Conservation (phyloP, 2,329 filamentous ascomycete species). For the Iodosphaeria phyllophila region DNA sequence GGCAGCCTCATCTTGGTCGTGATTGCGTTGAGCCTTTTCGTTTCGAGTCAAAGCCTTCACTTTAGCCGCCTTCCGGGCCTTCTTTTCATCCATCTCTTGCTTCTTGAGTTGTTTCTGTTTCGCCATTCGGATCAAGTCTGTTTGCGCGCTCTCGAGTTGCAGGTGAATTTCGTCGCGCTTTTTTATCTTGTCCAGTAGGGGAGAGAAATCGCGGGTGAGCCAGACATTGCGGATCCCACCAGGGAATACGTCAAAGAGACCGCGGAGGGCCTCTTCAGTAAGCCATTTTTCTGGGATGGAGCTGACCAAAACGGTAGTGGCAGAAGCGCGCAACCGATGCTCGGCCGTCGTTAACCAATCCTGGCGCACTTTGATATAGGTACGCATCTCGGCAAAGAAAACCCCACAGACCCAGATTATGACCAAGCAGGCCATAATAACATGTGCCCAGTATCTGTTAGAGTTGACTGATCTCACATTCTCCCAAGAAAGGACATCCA, state of each 20-base stretch:
- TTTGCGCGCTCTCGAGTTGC: conserved; percentile 65
- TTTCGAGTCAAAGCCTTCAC: conserved; percentile 29
- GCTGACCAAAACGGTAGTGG: conserved; percentile 85
- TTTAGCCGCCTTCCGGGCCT: conserved; percentile 32
- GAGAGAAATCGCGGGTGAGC: conserved; percentile 81
- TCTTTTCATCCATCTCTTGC: conserved; percentile 43
- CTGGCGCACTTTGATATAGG: conserved; percentile 85
- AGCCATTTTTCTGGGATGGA: conserved; percentile 87
- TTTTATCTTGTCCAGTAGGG: conserved; percentile 69
- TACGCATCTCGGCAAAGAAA: conserved; percentile 68
- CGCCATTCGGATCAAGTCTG: conserved; percentile 60
- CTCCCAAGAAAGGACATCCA: conserved; percentile 75
- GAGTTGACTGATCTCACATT: conserved; percentile 56
- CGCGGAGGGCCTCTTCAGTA: conserved; percentile 59
- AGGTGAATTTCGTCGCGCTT: conserved; percentile 52
- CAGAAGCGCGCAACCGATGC: conserved; percentile 80
- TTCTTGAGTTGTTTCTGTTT: conserved; percentile 65
- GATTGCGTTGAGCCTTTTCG: conserved; percentile 26
- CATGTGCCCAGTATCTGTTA: conserved; percentile 64
- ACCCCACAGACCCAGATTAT: conserved; percentile 74
- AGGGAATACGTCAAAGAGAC: conserved; percentile 87
- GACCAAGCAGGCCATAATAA: conserved; percentile 59
- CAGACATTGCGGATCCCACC: conserved; percentile 91
- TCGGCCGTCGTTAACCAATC: conserved; percentile 89
- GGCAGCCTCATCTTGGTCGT: conserved; percentile 29